Base-by-base conservation (phyloP, 2,329 filamentous ascomycete species). In the Aspergillus ibericus region DNA sequence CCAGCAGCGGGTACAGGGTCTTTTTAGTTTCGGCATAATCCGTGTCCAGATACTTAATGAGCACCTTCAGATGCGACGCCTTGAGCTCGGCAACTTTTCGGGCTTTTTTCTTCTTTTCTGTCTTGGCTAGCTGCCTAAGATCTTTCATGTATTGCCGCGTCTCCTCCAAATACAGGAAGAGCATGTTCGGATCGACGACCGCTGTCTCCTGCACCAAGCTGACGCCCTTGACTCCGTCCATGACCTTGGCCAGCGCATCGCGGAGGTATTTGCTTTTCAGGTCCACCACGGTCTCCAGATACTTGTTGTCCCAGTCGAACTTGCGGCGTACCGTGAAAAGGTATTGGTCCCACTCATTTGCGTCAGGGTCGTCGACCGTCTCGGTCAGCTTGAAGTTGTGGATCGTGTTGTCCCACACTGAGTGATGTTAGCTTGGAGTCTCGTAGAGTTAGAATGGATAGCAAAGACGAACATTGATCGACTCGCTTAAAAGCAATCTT, bases 291-390 rank as follows among this genome's bases (percentile, higher is more conserved):
- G 92, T 87, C 50, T 92, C 69, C 72, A 85, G 81, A 67, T 91
- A 93, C 68, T 92, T 92, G 62, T 91, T 91, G 66, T 95, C 90
- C 85, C 85, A 91, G 72, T 93, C 88, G 71, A 96, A 96, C 13
- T 85, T 88, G 55, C 92, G 84, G 15, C 91, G 86, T 15, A 96
- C 89, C 22, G 92, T 90, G 72, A 96, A 96, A 29, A 92, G 82
- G 71, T 88, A 95, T 60, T 90, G 86, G 60, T 93, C 87, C 72
- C 92, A 93, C 64, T 90, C 84, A 54, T 85, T 82, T 25, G 77
- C 77, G 58, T 85, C 84, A n/a, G 83, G 80, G 52, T 87, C 84
- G 56, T 87, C 82, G 3, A 84, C 80, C 12, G 85, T 89, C 67
- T 89, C 87, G n/a, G 83, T 86, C 35, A 88, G 80, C 69, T 87